Evolutionary conservation across 1,284 basidiomycete species (phyloP), one percentile per base, ranked within the genome.

Genomic region (Papiliotrema terrestris): DNA sequence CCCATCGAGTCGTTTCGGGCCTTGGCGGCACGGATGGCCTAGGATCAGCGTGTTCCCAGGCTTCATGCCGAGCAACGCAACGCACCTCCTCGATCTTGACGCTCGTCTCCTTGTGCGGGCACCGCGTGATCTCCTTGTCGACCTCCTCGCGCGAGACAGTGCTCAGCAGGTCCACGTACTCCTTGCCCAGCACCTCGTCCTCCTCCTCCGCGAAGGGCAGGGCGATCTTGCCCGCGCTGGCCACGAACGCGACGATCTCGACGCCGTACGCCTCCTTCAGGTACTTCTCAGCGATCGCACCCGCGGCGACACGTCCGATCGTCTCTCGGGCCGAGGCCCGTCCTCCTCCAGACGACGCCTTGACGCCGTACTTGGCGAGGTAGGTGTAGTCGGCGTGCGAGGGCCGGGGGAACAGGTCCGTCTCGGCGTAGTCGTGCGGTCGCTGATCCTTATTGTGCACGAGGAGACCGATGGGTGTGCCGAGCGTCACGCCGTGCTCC

Each of bases 381-480:
- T 99, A 99, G 32, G 96, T 98, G 78, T 89, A 98, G 76, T 99
- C 96, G 49, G 96, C 96, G 73, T 99, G 96, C 64, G 89, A 92
- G 19, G 96, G 96, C 29, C 96, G 87, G 39, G 96, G 96, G 80
- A 92, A 98, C 55, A 93, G 81, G 74, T 98, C 95, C 1, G 95
- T 98, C 80, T 98, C 96, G 66, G 92, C 88, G 80, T 99, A 99
- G 78, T 99, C 96, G 73, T 98, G 88, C 20, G 96, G 96, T 44
- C 96, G 83, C 73, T 99, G 96, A 76, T 99, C 96, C 79, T 98
- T 93, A 78, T 99, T 99, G 71, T 86, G 91, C 37, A 99, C 93
- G 54, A 98, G 82, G 46, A 99, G 85, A 6, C 87, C 92, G 68
- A 99, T 96, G 25, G 96, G 96, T 23, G 96, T 98, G 52, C 96